Base-by-base conservation (phyloP, 2,329 filamentous ascomycete species). In the Tolypocladium tropicale region DNA sequence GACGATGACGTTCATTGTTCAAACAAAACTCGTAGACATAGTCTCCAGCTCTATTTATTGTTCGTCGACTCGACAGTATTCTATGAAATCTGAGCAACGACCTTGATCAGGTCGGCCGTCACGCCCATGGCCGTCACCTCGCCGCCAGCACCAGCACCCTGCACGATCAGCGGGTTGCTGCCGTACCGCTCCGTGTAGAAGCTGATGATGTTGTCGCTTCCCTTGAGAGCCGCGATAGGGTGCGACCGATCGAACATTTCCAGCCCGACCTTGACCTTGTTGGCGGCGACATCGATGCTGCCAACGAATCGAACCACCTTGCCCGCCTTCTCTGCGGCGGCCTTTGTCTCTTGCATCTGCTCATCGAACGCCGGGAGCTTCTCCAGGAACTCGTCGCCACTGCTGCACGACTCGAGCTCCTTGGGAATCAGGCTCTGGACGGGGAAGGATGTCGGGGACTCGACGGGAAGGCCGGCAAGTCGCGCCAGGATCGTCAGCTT, bases 41-140 rank as follows among this genome's bases (percentile, higher is more conserved):
- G 9, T n/a, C 2, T 12, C 21, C 18, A 18, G 46, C 46, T 4
- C 60, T 66, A n/a, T 61, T 59, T 58, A 61, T 62, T 51, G 61
- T 58, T 43, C 53, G 58, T 56, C 59, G 53, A 53, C 52, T 46
- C 46, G 9, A 57, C 55, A 57, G 36, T 52, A 57, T 58, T 59
- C 68, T 68, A 74, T 57, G 77, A 77, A 66, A 95, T 78, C 68
- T 90, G 78, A 63, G 87, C 80, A 58, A 96, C 67, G 39, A 95
- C 89, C 79, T 96, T 96, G 70, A 97, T 79, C 66, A 99, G 74
- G 76, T 99, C 94, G 52, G 84, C 85, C n/a, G 90, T 91, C 51
- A 99, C 93, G 58, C 94, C 94, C 93, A 97, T 97, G 32, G 94
- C 94, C 36, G 94, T 99, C 54, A 97, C 91, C 49, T 96, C 92